These are phyloP conservation scores for Neurospora sp. DNA, from an alignment of 495 filamentous ascomycete species.

Conservation along the genomic window DNA sequence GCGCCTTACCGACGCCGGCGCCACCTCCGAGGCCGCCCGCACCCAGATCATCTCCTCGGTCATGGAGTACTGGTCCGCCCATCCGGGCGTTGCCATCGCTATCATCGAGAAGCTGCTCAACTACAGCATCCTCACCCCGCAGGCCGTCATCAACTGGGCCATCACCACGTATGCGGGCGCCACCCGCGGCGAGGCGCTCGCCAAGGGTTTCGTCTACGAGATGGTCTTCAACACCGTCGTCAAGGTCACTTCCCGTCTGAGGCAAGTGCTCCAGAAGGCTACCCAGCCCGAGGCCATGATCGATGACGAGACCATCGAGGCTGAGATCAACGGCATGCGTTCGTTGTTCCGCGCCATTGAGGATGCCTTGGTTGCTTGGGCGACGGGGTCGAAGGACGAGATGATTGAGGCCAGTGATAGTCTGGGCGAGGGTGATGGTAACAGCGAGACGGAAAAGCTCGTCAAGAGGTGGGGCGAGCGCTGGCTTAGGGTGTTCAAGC, in stretches of 20 bases:
- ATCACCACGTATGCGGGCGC: slow-evolving; percentile 43
- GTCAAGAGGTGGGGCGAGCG: slow-evolving; percentile 72
- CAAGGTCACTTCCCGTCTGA: slow-evolving; percentile 85
- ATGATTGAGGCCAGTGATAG: slow-evolving; percentile 43
- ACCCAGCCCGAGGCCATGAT: slow-evolving; percentile 26
- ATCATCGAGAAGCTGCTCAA: slow-evolving; percentile 97
- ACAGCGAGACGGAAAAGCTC: slow-evolving; percentile 47
- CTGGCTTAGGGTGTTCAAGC: slow-evolving; percentile 76
- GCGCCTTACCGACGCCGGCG: slow-evolving; percentile 68
- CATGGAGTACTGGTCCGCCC: slow-evolving; percentile 85
- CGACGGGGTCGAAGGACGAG: slow-evolving; percentile 61
- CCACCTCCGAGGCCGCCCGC: slow-evolving; percentile 59
- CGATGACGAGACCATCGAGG: slow-evolving; percentile 44
- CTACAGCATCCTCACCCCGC: slow-evolving; percentile 83
- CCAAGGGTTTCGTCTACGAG: slow-evolving; percentile 71
- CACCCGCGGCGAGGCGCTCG: slow-evolving; percentile 54
- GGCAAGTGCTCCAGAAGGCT: slow-evolving; percentile 62
- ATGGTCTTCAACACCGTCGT: slow-evolving; percentile 77
- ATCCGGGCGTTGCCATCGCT: slow-evolving; percentile 84
- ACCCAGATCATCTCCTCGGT: slow-evolving; percentile 85
- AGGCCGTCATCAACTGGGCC: slow-evolving; percentile 81
- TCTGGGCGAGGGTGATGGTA: slow-evolving; percentile 39
- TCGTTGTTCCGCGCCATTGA: slow-evolving; percentile 72
- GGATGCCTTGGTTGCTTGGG: slow-evolving; percentile 65
- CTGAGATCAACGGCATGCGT: slow-evolving; percentile 62